Evolutionary conservation across 2,329 filamentous ascomycete genomes (phyloP).

Genomic region (Diaporthe batatas): DNA sequence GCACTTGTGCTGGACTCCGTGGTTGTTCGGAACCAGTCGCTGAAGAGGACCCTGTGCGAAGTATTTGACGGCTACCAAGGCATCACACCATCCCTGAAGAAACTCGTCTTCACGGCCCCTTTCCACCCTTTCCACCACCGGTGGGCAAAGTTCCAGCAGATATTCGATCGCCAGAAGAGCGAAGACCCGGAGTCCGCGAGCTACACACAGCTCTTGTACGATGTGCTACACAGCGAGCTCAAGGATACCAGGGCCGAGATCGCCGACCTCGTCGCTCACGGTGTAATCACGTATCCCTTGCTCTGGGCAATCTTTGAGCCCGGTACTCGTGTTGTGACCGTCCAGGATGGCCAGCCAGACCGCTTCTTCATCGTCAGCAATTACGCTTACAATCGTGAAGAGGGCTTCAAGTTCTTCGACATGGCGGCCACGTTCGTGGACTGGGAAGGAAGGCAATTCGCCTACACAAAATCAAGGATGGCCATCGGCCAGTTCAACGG

Average conservation of each 20-base stretch:
- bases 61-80: constrained; percentile 14
- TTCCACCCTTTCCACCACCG: constrained; percentile 4
- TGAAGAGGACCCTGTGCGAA: neutral
- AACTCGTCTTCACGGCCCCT: constrained; percentile 9
- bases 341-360: neutral
- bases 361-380: constrained; percentile 3
- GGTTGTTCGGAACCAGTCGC: neutral
- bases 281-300: constrained; percentile 10
- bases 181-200: neutral
- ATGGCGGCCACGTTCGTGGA: neutral
- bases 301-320: constrained; percentile 14
- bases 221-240: constrained; percentile 14
- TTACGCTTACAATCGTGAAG: neutral
- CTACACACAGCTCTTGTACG: constrained; percentile 8
- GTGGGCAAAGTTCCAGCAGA: neutral
- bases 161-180: neutral
- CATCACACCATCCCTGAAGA: constrained; percentile 10
- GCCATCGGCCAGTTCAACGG: neutral
- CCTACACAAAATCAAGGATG: neutral
- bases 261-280: neutral
- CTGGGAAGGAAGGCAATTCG: neutral
- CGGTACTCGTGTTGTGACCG: neutral
- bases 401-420: neutral
- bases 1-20: neutral
- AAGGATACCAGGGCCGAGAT: neutral